Conservation (phyloP, 352 stramenopile species). For the Pythium apleroticum region DNA sequence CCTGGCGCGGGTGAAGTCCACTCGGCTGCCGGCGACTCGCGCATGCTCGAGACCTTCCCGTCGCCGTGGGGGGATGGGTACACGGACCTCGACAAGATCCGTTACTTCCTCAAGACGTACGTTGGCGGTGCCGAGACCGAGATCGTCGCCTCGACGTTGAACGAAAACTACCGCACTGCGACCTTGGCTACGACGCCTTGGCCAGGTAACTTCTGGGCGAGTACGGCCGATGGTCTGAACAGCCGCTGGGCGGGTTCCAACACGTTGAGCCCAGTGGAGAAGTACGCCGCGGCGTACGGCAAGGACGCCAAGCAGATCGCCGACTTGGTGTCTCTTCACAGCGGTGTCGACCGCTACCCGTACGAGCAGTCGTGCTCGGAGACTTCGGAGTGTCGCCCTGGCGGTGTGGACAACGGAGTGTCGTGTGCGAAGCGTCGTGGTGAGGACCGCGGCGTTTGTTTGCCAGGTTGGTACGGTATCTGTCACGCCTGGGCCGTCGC, state of each 20-base stretch:
- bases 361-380: slow-evolving; percentile 8
- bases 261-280: slow-evolving; percentile 28
- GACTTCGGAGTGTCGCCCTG: slow-evolving; percentile 11
- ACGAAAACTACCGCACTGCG: slow-evolving; percentile 8
- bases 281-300: slow-evolving; percentile 29
- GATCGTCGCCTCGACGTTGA: not conserved
- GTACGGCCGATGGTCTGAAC: slow-evolving; percentile 68
- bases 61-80: slow-evolving; percentile 2
- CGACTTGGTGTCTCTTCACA: slow-evolving; percentile 24
- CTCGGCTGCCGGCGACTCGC: not conserved
- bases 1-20: not conserved
- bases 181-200: slow-evolving; percentile 25
- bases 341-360: slow-evolving; percentile 20
- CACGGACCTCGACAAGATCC: slow-evolving; percentile 21
- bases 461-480: slow-evolving; percentile 25
- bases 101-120: slow-evolving; percentile 9
- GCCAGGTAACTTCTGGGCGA: slow-evolving; percentile 68
- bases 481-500: slow-evolving; percentile 25
- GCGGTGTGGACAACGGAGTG: not conserved
- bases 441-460: slow-evolving; percentile 5
- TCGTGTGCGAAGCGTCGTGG: slow-evolving; percentile 20
- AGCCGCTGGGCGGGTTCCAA: slow-evolving; percentile 36
- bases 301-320: slow-evolving; percentile 27
- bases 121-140: not conserved
- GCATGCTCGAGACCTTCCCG: slow-evolving; percentile 17